Base-by-base conservation (phyloP, 2,329 filamentous ascomycete genomes). In the Apiospora arundinis region DNA sequence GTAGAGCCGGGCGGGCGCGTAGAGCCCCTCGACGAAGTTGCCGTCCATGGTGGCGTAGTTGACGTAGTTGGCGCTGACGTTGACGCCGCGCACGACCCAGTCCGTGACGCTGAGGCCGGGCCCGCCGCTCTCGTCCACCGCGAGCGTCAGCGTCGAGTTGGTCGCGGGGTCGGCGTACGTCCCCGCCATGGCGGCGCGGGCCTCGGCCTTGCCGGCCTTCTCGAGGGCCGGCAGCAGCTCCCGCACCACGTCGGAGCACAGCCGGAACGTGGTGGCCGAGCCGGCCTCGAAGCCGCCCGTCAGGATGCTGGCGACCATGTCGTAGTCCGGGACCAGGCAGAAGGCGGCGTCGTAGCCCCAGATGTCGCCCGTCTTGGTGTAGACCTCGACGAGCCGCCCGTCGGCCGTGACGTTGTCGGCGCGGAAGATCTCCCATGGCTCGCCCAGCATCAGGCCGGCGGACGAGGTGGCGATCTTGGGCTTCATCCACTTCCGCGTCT, bases 381-480 rank as follows among this genome's bases (percentile, higher is more conserved):
- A 79, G 52, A 76, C 71, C 73, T 80, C 77, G 11, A 81, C 73
- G 7, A 79, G 73, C 1, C 77, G 76, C 72, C 76, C 76, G 40
- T 44, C 67, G 48, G 69, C 71, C 5, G 37, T 42, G 9, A 68
- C 74, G 2, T 78, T 70, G 12, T 74, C 74, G 72, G 82, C 80
- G 45, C 81, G 80, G 7, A 80, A 77, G 60, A 85, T 81, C n/a
- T 85, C 84, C 84, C 84, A 86, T 0, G 85, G 85, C 40, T 81
- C 81, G 7, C 83, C 82, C 0, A 85, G 77, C 1, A 81, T 78
- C 16, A 81, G 79, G 48, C 76, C 72, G 0, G 82, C 74, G 40
- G 83, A 82, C 4, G 83, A 79, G 0, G 81, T 83, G 32, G 82
- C 77, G 4, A 79, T 75, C 0, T 74, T 73, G 0, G 85, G 84